phyloP scores from a whole-genome alignment of 345 rosid species.

The Anastatica hierochuntica region DNA sequence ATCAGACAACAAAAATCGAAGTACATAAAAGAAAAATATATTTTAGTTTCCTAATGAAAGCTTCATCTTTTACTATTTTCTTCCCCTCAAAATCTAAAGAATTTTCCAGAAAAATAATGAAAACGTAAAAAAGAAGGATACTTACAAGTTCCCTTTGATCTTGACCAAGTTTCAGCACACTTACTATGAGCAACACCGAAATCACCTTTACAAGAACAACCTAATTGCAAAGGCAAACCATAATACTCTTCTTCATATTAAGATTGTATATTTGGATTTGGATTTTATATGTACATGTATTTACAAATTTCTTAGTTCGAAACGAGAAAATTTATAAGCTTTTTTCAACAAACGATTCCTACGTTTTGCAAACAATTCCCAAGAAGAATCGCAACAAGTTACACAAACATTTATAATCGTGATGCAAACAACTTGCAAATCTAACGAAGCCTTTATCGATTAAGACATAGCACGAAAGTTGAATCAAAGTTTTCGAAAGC shows the following conservation, averaged over 20 bases:
- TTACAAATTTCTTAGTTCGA: no score
- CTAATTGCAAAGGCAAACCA: slow-evolving; percentile 39
- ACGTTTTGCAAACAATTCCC: no score
- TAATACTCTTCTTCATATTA: slow-evolving; percentile 28
- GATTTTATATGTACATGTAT: no score
- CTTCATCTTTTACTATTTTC: slow-evolving; percentile 4
- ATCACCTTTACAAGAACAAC: slow-evolving; percentile 52
- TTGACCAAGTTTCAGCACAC: slow-evolving; percentile 67
- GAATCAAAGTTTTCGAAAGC: no score
- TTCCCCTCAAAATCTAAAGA: background rate
- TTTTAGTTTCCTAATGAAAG: slow-evolving; percentile 11
- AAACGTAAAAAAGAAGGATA: background rate
- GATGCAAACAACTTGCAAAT: no score
- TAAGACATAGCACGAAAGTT: no score
- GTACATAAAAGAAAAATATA: slow-evolving; percentile 4
- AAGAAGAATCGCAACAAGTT: no score
- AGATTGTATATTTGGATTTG: no score
- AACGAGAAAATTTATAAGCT: no score
- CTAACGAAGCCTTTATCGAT: no score
- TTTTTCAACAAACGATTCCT: no score
- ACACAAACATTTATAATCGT: no score
- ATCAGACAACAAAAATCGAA: slow-evolving; percentile 7
- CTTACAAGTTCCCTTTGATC: slow-evolving; percentile 50
- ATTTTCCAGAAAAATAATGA: background rate
- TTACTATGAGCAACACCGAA: slow-evolving; percentile 43